These are phyloP conservation scores for Nannochloris sp. DNA, from an alignment of 139 green algal species.

Conservation along the genomic window DNA sequence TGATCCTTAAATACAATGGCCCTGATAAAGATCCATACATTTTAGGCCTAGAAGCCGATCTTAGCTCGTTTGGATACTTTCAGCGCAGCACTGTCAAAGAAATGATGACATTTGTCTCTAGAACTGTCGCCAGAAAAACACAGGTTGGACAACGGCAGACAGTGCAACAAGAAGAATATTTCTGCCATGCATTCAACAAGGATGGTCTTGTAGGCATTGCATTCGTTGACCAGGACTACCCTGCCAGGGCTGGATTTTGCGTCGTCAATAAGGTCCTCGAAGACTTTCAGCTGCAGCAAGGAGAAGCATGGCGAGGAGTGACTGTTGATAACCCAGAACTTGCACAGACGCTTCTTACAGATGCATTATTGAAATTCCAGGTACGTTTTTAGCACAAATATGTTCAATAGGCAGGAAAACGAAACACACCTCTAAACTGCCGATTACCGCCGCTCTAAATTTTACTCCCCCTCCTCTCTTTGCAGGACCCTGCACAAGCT, in stretches of 20 bases:
- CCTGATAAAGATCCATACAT: slow-evolving; percentile 54
- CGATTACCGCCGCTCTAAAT: too few species aligned
- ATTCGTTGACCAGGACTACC: slow-evolving; percentile 90
- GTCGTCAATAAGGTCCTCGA: slow-evolving; percentile 82
- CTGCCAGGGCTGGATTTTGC: slow-evolving; percentile 84
- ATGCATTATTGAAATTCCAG: slow-evolving; percentile 84
- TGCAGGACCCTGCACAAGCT: slow-evolving; percentile 80
- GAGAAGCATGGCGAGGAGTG: slow-evolving; percentile 57
- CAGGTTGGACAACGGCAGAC: slow-evolving; percentile 37
- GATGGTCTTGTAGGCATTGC: slow-evolving; percentile 84
- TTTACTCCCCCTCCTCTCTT: background rate
- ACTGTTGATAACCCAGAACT: slow-evolving; percentile 45
- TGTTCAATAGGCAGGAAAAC: background rate
- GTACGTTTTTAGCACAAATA: slow-evolving; percentile 17
- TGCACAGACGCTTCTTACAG: slow-evolving; percentile 53
- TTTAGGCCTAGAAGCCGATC: slow-evolving; percentile 73
- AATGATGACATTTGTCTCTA: slow-evolving; percentile 87
- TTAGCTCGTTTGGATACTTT: slow-evolving; percentile 94
- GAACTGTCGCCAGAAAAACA: slow-evolving; percentile 89
- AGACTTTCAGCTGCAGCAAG: slow-evolving; percentile 43
- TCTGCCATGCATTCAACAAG: slow-evolving; percentile 85
- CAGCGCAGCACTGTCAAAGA: slow-evolving; percentile 76
- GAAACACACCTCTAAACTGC: too few species aligned
- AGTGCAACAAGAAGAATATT: slow-evolving; percentile 87
- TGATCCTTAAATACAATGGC: slow-evolving; percentile 64